These are phyloP conservation scores for Leccinum insolens DNA, from an alignment of 1,284 basidiomycete species.

Conservation along the genomic window DNA sequence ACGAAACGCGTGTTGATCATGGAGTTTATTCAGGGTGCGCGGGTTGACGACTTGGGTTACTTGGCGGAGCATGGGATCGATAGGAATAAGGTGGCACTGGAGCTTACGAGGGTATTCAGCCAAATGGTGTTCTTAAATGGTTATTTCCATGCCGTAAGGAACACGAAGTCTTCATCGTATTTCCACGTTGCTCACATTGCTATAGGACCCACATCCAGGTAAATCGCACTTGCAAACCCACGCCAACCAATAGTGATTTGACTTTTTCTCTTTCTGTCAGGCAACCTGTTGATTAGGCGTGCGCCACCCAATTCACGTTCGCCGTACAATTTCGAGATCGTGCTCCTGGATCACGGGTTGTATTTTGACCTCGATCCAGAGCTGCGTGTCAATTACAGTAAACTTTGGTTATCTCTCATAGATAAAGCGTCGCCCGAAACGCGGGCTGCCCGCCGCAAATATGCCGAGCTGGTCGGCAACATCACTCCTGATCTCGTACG, in stretches of 20 bases:
- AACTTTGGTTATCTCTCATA: constrained; percentile 87
- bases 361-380: constrained; percentile 88
- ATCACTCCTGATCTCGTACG: constrained; percentile 83
- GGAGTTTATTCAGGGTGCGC: constrained; percentile 90
- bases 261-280: constrained; percentile 39
- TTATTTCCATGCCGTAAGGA: constrained; percentile 81
- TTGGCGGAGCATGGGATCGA: constrained; percentile 87
- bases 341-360: constrained; percentile 88
- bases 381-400: constrained; percentile 79
- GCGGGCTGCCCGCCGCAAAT: constrained; percentile 73
- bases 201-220: constrained; percentile 79
- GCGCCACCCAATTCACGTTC: constrained; percentile 65
- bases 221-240: constrained; percentile 13
- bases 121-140: constrained; percentile 98
- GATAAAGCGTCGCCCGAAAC: constrained; percentile 67
- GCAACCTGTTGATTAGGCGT: constrained; percentile 91
- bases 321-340: constrained; percentile 94
- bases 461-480: constrained; percentile 88
- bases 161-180: not conserved
- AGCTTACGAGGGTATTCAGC: constrained; percentile 88
- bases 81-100: constrained; percentile 90
- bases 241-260: not conserved
- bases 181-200: constrained; percentile 8
- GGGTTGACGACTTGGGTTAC: constrained; percentile 90
- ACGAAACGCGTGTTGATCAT: constrained; percentile 89